These are phyloP conservation scores for Zygosaccharomyces siamensis DNA, from an alignment of 805 yeast species.

Conservation along the genomic window DNA sequence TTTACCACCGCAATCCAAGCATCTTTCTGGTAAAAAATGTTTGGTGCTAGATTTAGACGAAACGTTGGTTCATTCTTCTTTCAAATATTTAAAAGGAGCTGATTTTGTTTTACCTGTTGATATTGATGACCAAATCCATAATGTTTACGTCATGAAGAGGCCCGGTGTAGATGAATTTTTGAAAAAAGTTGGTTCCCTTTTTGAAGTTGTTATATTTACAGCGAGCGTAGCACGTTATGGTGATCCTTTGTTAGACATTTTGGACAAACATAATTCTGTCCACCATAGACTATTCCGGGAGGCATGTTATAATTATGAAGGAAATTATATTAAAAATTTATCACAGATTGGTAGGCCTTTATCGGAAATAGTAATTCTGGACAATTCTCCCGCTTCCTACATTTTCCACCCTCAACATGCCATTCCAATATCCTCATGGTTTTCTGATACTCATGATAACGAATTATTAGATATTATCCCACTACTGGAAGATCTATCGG, in stretches of 20 bases:
- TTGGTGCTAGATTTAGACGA: constrained; percentile 90
- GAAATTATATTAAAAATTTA: constrained; percentile 89
- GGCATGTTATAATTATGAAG: constrained; percentile 88
- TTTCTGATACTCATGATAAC: constrained; percentile 95
- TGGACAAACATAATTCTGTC: constrained; percentile 68
- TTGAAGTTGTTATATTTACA: constrained; percentile 94
- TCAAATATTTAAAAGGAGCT: constrained; percentile 84
- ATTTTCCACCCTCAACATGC: constrained; percentile 97
- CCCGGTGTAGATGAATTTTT: constrained; percentile 97
- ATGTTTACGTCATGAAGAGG: constrained; percentile 92
- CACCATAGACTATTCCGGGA: constrained; percentile 94
- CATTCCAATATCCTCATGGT: constrained; percentile 96
- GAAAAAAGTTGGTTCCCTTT: constrained; percentile 73
- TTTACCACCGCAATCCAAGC: constrained; percentile 44
- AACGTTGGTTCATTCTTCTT: constrained; percentile 92
- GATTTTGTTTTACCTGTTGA: constrained; percentile 98
- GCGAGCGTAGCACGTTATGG: constrained; percentile 95
- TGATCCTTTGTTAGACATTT: constrained; percentile 85
- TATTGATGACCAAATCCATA: constrained; percentile 86
- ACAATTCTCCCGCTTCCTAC: constrained; percentile 97
- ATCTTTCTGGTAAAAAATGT: constrained; percentile 67
- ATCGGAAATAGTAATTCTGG: constrained; percentile 79
- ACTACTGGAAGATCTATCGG: constrained; percentile 77
- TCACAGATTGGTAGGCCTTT: constrained; percentile 93
- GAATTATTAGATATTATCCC: constrained; percentile 91